A percentile compares a stretch with the other conserved stretches of the same genome.
Conservation (phyloP, 163 green algal genomes). For the Trebouxiophyceae sp. region DNA sequence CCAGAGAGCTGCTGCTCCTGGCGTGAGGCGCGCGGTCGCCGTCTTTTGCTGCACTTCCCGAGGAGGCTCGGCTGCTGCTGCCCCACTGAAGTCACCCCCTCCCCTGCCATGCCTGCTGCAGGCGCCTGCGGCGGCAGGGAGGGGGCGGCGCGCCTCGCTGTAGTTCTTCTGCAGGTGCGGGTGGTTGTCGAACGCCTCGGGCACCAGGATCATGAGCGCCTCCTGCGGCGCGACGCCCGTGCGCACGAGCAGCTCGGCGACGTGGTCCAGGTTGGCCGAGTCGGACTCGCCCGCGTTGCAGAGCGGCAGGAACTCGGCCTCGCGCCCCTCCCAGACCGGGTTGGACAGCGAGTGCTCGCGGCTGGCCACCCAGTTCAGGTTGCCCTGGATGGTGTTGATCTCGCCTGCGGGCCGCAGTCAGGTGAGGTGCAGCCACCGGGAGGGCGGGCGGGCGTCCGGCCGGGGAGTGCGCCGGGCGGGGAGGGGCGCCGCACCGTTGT, state of each 20-base stretch:
- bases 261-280: constrained; percentile 93
- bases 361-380: constrained; percentile 98
- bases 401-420: constrained; percentile 50
- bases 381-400: constrained; percentile 99
- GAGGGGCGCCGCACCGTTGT: constrained; percentile 98
- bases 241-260: constrained; percentile 88
- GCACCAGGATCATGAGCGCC: constrained; percentile 94
- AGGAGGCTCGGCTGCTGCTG: too few relatives aligned
- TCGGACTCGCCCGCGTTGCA: constrained; percentile 76
- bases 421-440: too few relatives aligned
- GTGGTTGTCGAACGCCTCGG: constrained; percentile 98
- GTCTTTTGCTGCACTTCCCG: too few relatives aligned
- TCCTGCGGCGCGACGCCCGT: constrained; percentile 51
- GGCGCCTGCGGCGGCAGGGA: too few relatives aligned
- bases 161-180: constrained; percentile 90
- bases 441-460: too few relatives aligned
- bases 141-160: constrained; percentile 91
- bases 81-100: too few relatives aligned
- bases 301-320: constrained; percentile 85
- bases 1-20: background rate
- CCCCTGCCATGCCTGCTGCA: too few relatives aligned
- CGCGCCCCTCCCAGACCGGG: constrained; percentile 83
- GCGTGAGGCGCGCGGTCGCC: too few relatives aligned
- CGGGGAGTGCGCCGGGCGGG: too few relatives aligned
- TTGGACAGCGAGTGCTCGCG: constrained; percentile 81